Evolutionary conservation across 1,139 yeast species (phyloP).

Genomic region (Candida dubliniensis): DNA sequence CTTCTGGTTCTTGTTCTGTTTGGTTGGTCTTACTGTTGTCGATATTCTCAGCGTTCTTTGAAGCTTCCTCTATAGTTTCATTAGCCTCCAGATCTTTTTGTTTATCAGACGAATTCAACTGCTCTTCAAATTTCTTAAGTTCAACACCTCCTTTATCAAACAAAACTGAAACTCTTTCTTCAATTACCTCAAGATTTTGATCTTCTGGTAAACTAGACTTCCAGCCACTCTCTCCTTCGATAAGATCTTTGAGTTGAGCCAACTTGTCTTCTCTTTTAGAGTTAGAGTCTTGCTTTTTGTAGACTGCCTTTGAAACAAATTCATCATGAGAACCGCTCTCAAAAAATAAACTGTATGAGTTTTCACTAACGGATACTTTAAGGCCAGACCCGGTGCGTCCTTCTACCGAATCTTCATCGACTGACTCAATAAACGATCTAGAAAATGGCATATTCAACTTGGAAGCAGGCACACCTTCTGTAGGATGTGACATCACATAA

Average conservation of each 20-base stretch:
- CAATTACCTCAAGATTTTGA: conserved; percentile 21
- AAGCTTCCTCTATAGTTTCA: conserved; percentile 4
- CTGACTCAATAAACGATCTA: conserved; percentile 57
- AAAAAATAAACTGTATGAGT: conserved; percentile 77
- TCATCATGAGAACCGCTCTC: conserved; percentile 83
- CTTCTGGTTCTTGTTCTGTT: conserved; percentile 1
- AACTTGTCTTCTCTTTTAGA: conserved; percentile 27
- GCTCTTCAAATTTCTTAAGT: conserved; percentile 22
- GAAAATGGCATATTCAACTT: conserved; percentile 73
- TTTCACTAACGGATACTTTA: conserved; percentile 76
- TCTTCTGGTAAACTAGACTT: conserved; percentile 30
- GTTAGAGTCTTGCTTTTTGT: conserved; percentile 31
- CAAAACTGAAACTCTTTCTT: conserved; percentile 26
- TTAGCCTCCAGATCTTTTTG: background rate
- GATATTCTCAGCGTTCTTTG: conserved; percentile 11
- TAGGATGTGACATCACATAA: conserved; percentile 91
- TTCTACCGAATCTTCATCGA: conserved; percentile 60
- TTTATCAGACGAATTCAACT: conserved; percentile 8
- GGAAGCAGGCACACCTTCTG: conserved; percentile 93
- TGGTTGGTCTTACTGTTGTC: conserved; percentile 6
- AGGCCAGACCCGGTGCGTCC: conserved; percentile 72
- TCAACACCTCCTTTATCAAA: conserved; percentile 36
- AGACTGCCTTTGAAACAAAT: conserved; percentile 60
- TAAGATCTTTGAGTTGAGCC: conserved; percentile 24
- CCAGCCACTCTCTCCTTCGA: conserved; percentile 44